phyloP scores from a whole-genome alignment of 805 yeast species.

The Komagataella pastoris region DNA sequence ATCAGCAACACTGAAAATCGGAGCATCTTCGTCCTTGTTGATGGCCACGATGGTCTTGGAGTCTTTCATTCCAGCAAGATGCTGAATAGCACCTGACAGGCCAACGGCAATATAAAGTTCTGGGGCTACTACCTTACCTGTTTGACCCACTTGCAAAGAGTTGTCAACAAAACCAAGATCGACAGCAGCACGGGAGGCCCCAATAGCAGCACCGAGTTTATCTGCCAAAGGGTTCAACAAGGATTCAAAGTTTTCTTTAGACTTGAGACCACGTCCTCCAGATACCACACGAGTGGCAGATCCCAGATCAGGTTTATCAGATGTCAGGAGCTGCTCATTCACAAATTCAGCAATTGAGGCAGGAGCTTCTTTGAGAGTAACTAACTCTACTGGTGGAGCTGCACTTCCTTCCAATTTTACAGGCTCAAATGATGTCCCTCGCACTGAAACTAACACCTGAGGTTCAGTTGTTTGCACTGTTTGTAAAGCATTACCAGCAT shows the following conservation, averaged over 20 bases:
- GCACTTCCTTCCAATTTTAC: conserved; percentile 14
- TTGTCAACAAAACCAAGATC: conserved; percentile 94
- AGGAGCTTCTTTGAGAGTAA: conserved; percentile 22
- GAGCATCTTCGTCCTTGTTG: conserved; percentile 89
- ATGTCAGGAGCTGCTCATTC: conserved; percentile 57
- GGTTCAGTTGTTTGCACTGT: conserved; percentile 65
- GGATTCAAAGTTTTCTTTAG: conserved; percentile 74
- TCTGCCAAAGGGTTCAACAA: conserved; percentile 75
- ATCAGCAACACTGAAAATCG: conserved; percentile 87
- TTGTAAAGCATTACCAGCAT: conserved; percentile 88
- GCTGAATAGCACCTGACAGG: conserved; percentile 95
- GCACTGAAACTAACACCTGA: conserved; percentile 57
- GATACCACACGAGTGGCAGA: conserved; percentile 74
- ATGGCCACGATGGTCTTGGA: conserved; percentile 88
- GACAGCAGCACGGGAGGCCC: conserved; percentile 97
- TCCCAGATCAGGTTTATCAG: conserved; percentile 84
- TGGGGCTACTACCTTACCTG: conserved; percentile 97
- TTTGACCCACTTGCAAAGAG: conserved; percentile 94
- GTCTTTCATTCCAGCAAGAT: conserved; percentile 97
- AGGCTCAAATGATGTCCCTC: conserved; percentile 62
- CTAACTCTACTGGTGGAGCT: conserved; percentile 33
- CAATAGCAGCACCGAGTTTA: conserved; percentile 80
- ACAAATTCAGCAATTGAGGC: conserved; percentile 45
- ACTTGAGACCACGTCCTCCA: conserved; percentile 91
- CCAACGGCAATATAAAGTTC: conserved; percentile 90